Evolutionary conservation across 225 moss, liverwort and hornwort species (phyloP), one percentile per base, ranked within the genome.

Genomic region (Physcomitrium patens): DNA sequence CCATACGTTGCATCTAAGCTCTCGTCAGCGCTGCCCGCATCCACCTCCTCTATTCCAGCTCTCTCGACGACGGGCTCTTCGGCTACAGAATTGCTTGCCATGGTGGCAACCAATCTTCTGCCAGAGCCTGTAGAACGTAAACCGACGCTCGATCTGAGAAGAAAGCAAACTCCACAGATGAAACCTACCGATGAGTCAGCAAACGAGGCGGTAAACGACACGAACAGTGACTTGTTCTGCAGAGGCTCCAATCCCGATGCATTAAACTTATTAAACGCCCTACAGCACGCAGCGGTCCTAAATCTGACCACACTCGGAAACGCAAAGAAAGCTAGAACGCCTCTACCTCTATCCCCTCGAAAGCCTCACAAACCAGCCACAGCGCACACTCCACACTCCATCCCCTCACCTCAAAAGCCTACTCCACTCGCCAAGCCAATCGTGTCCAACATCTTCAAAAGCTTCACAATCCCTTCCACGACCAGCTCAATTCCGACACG

Each of bases 1-100:
- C 99, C 99, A 65, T 91, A 67, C 48, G 83, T 85, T 19, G 78
- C 76, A 54, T 83, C 85, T 20, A 14, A 73, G 65, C 86, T 68
- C 28, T 70, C 77, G 27, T 52, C 77, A 24, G 17, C 0, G 20
- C 22, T 28, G 13, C 45, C 16, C 31, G 17, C 41, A 64, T 86
- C 83, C 62, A 4, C 71, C 54, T 73, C 65, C 47, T 69, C 76
- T 74, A 73, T 69, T 67, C 79, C 77, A 87, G 47, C 67, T 74
- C 72, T 73, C 46, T 14, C 71, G 0, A 37, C 63, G 12, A 23
- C 8, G 9, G 71, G 13, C 74, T 82, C 81, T 65, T 87, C 87
- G 20, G 60, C 26, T 16, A 37, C 71, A 48, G 63, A 23, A 76
- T 71, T 46, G 22, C 47, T 60, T 46, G 72, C 72, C 72, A 72